These are phyloP conservation scores for Atalantia buxifolia DNA, from an alignment of 345 rosid species.

Conservation along the genomic window DNA sequence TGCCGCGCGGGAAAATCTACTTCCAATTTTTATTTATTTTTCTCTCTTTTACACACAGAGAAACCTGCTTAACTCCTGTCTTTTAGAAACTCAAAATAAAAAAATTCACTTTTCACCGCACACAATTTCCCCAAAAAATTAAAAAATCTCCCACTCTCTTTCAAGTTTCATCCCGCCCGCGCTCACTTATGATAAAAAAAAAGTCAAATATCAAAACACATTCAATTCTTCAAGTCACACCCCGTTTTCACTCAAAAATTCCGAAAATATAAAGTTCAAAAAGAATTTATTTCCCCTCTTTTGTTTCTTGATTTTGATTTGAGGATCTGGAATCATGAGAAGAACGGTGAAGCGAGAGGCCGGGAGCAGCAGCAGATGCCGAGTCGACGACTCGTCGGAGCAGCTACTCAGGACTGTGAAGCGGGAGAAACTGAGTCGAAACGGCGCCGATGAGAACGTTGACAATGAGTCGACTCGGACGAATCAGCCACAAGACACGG, in stretches of 20 bases:
- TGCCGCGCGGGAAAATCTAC: not conserved
- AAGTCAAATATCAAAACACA: not conserved
- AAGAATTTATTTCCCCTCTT: not conserved
- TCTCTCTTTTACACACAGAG: too few species aligned
- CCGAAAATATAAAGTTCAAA: not conserved
- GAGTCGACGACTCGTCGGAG: conserved; percentile 1
- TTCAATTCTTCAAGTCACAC: not conserved
- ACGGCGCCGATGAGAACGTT: not conserved
- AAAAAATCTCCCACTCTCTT: not conserved
- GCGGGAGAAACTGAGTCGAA: conserved; percentile 15
- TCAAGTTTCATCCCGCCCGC: not conserved
- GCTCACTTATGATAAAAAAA: not conserved
- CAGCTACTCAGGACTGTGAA: conserved; percentile 13
- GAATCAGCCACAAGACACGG: conserved; percentile 10
- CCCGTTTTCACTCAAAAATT: not conserved
- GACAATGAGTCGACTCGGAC: conserved; percentile 15
- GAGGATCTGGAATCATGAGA: conserved; percentile 14
- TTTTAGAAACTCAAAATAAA: not conserved
- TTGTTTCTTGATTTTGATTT: not conserved
- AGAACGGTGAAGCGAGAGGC: conserved; percentile 4
- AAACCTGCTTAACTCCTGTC: too few species aligned
- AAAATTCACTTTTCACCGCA: not conserved
- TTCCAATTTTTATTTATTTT: not conserved
- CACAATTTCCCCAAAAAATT: not conserved
- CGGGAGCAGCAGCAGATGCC: not conserved